phyloP scores from a whole-genome alignment of 768 basidiomycete species.

The Cystobasidium onofrii region DNA sequence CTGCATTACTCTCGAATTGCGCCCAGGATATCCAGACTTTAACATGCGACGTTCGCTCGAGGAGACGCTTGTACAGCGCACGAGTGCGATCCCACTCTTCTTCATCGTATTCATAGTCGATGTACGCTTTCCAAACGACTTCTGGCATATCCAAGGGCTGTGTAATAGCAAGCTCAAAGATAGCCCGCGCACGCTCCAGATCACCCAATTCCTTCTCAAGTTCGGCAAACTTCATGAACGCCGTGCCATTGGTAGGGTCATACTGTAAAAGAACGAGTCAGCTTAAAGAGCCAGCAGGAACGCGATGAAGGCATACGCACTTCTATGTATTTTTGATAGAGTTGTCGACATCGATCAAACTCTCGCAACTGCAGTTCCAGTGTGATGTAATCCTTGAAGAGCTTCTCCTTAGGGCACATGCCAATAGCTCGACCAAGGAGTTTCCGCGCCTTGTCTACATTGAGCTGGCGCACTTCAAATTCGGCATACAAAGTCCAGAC shows the following conservation, averaged over 20 bases:
- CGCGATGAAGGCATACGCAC: slow-evolving; percentile 48
- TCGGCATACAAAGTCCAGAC: slow-evolving; percentile 86
- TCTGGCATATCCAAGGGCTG: slow-evolving; percentile 94
- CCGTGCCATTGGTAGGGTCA: slow-evolving; percentile 79
- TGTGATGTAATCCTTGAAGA: slow-evolving; percentile 95
- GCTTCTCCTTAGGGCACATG: slow-evolving; percentile 86
- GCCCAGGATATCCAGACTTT: slow-evolving; percentile 98
- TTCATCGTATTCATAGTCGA: slow-evolving; percentile 92
- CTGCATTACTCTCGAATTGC: slow-evolving; percentile 63
- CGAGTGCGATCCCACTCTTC: slow-evolving; percentile 79
- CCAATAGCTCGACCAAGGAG: slow-evolving; percentile 83
- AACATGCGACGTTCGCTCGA: slow-evolving; percentile 78
- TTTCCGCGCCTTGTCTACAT: slow-evolving; percentile 75
- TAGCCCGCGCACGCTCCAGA: slow-evolving; percentile 76
- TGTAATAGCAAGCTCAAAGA: slow-evolving; percentile 82
- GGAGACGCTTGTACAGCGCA: slow-evolving; percentile 77
- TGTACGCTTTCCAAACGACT: slow-evolving; percentile 84
- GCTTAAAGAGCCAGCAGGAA: not conserved
- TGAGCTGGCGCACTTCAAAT: slow-evolving; percentile 78
- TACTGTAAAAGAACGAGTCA: slow-evolving; percentile 51
- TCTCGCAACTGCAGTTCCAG: slow-evolving; percentile 90
- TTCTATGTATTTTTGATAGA: slow-evolving; percentile 92
- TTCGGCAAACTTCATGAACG: slow-evolving; percentile 94
- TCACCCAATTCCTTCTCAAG: slow-evolving; percentile 81
- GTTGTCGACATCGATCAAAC: slow-evolving; percentile 80